phyloP scores from a whole-genome alignment of 2,329 filamentous ascomycete species.

The Colletotrichum brevisporum region DNA sequence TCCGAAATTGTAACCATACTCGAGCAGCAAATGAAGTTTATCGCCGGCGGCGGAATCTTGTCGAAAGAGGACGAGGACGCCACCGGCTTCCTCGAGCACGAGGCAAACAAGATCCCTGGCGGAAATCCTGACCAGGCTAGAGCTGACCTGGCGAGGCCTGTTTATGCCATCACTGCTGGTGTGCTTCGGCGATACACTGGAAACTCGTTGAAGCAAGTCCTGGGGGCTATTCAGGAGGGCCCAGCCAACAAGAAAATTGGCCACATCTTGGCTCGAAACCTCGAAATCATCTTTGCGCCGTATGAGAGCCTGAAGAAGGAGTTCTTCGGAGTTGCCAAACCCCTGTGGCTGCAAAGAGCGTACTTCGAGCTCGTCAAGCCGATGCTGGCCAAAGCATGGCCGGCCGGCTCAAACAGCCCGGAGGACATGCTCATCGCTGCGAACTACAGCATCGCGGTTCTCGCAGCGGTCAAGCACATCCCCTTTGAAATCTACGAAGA shows the following conservation, averaged over 20 bases:
- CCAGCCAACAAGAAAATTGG: constrained; percentile 52
- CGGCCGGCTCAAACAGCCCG: constrained; percentile 44
- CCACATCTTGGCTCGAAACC: constrained; percentile 56
- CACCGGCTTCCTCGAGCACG: constrained; percentile 30
- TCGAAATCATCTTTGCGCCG: constrained; percentile 59
- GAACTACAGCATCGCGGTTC: constrained; percentile 62
- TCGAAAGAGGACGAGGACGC: constrained; percentile 23
- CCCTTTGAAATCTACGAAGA: constrained; percentile 66
- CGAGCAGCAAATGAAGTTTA: constrained; percentile 43
- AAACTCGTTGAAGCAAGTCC: constrained; percentile 53
- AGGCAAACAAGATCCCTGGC: constrained; percentile 26
- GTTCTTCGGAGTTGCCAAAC: constrained; percentile 58
- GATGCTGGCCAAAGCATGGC: constrained; percentile 60
- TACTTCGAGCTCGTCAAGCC: constrained; percentile 63
- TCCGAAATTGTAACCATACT: constrained; percentile 38
- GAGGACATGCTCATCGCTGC: constrained; percentile 48
- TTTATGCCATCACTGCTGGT: constrained; percentile 55
- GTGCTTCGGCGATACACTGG: constrained; percentile 56
- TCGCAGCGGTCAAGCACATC: constrained; percentile 65
- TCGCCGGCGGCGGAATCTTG: constrained; percentile 32
- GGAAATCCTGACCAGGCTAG: constrained; percentile 10
- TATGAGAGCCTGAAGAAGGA: constrained; percentile 56
- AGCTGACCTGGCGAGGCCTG: constrained; percentile 34
- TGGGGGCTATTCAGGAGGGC: constrained; percentile 44
- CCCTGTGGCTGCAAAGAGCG: constrained; percentile 64